Conservation (phyloP, 2,329 filamentous ascomycete species). For the Penicillium sp. region DNA sequence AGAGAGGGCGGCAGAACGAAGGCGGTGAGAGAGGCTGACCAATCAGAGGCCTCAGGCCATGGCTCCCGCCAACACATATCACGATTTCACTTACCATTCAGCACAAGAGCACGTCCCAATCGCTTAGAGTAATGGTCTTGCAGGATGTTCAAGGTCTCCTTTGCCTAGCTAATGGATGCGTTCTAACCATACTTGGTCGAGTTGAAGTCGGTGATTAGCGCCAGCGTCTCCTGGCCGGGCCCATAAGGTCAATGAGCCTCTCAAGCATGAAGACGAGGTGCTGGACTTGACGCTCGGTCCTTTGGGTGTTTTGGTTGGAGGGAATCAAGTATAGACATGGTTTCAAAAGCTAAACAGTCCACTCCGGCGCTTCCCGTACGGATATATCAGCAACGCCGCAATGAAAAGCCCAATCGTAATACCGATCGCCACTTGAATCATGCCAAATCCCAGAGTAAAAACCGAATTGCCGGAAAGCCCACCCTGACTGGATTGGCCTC, state of each 20-base stretch:
- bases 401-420: conserved; percentile 42
- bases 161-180: conserved; percentile 68
- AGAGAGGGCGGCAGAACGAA: too few species aligned
- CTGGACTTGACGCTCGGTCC: conserved; percentile 78
- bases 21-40: too few species aligned
- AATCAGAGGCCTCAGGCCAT: too few species aligned
- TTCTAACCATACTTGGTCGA: conserved; percentile 69
- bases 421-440: conserved; percentile 41
- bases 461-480: conserved; percentile 18
- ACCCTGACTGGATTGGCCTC: conserved; percentile 11
- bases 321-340: conserved; percentile 89
- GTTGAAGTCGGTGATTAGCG: conserved; percentile 88
- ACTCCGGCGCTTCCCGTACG: conserved; percentile 39
- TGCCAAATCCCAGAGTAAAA: conserved; percentile 37
- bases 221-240: conserved; percentile 78
- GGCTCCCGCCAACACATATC: too few species aligned
- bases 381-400: conserved; percentile 40
- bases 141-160: conserved; percentile 81
- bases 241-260: conserved; percentile 79
- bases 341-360: conserved; percentile 37
- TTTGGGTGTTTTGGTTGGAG: conserved; percentile 85
- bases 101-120: conserved; percentile 79
- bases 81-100: conserved; percentile 61
- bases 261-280: conserved; percentile 96
- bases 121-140: conserved; percentile 96